These are phyloP conservation scores for Adansonia madagascariensis DNA, from an alignment of 441 rosid genomes.

Conservation along the genomic window DNA sequence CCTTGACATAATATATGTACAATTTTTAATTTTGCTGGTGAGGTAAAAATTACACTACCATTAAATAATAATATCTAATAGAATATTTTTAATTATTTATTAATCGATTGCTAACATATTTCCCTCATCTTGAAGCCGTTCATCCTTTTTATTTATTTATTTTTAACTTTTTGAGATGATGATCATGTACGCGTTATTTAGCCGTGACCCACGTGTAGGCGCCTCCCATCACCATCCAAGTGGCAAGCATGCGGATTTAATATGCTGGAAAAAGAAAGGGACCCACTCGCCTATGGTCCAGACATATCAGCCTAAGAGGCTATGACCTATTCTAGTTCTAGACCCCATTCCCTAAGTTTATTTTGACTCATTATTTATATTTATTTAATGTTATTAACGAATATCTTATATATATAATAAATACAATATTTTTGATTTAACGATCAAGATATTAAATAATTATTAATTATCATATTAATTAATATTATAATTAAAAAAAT, in stretches of 20 bases:
- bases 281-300: conserved; percentile 25
- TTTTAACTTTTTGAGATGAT: neutral
- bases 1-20: no score
- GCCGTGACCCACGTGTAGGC: conserved; percentile 32
- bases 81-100: no score
- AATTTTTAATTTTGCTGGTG: no score
- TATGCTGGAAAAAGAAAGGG: neutral
- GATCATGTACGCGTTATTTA: conserved; percentile 41
- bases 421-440: no score
- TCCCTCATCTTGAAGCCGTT: neutral
- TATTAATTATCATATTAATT: no score
- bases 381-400: neutral
- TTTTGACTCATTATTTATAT: neutral
- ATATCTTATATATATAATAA: no score
- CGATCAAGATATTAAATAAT: no score
- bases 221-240: conserved; percentile 36
- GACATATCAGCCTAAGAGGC: conserved; percentile 16
- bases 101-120: no score
- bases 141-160: neutral
- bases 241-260: conserved; percentile 28
- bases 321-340: neutral
- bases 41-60: no score
- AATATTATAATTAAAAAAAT: no score
- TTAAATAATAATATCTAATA: no score
- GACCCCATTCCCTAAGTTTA: conserved; percentile 3